Conservation (phyloP, 441 rosid species). For the Cnidoscolus chayamansa region DNA sequence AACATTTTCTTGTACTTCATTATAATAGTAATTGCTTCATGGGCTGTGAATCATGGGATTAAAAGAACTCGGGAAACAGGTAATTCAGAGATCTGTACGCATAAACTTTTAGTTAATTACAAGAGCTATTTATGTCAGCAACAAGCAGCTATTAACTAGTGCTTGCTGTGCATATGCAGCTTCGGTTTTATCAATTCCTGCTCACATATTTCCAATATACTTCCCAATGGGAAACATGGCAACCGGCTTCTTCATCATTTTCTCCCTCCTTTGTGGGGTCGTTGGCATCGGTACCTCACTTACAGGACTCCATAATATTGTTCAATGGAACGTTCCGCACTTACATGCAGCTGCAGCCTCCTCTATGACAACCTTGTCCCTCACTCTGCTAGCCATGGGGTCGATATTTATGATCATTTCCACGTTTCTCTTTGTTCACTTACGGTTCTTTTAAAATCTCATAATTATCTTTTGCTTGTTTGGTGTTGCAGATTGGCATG, state of each 20-base stretch:
- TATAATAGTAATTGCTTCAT: conserved; percentile 53
- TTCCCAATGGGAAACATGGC: conserved; percentile 88
- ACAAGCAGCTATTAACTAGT: not conserved
- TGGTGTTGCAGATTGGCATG: conserved; percentile 61
- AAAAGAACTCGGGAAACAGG: conserved; percentile 56
- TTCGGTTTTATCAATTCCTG: conserved; percentile 60
- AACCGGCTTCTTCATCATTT: conserved; percentile 66
- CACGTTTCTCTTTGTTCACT: not conserved
- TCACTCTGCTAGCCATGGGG: conserved; percentile 87
- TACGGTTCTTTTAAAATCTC: not conserved
- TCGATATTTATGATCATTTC: conserved; percentile 10
- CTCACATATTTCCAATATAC: conserved; percentile 71
- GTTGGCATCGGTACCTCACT: conserved; percentile 75
- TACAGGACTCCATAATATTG: conserved; percentile 52
- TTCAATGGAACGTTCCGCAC: conserved; percentile 44
- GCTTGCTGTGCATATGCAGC: conserved; percentile 37
- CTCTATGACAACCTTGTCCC: conserved; percentile 59
- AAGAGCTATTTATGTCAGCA: not conserved
- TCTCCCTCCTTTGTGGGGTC: conserved; percentile 67
- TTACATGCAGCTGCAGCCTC: conserved; percentile 64
- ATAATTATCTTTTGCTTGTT: not conserved
- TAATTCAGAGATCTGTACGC: conserved; percentile 15
- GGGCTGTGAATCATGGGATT: conserved; percentile 76
- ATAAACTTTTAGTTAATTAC: not conserved
- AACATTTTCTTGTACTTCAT: conserved; percentile 65